Conservation (phyloP, 768 basidiomycete genomes). For the Mycena rebaudengoi region DNA sequence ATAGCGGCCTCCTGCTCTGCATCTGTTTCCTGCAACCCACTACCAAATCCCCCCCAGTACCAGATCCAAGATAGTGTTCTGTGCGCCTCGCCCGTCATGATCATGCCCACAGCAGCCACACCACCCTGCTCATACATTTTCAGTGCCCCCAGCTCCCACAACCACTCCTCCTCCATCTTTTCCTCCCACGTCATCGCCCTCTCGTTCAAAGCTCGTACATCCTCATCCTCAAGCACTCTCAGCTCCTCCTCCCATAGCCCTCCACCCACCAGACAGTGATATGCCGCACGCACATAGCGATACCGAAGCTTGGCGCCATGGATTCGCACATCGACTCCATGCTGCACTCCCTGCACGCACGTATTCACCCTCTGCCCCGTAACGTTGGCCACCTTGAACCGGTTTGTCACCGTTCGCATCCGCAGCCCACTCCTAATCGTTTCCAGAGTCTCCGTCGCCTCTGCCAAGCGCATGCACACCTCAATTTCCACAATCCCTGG, state of each 20-base stretch:
- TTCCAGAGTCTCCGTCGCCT: neutral
- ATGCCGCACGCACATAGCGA: neutral
- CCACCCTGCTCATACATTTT: too few relatives aligned
- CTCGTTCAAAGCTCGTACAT: conserved; percentile 2
- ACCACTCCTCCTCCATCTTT: neutral
- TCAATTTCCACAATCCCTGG: neutral
- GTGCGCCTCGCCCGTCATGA: neutral
- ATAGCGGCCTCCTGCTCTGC: neutral
- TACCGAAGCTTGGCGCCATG: neutral
- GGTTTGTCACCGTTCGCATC: neutral
- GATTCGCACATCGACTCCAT: neutral
- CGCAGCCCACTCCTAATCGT: neutral
- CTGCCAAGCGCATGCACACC: neutral
- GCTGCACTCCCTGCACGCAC: neutral
- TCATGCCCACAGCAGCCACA: neutral
- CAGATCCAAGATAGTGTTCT: neutral
- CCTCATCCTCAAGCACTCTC: neutral
- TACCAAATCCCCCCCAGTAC: neutral
- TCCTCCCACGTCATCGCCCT: neutral
- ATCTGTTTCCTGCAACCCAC: neutral
- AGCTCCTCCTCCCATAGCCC: neutral
- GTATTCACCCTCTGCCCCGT: neutral
- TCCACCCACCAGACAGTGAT: neutral
- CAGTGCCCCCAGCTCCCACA: neutral
- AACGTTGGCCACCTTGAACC: neutral